Percentiles rank a stretch among this genome's conserved stretches.
These are phyloP conservation scores for Candida germanica DNA, from an alignment of 805 yeast genomes.

Conservation along the genomic window DNA sequence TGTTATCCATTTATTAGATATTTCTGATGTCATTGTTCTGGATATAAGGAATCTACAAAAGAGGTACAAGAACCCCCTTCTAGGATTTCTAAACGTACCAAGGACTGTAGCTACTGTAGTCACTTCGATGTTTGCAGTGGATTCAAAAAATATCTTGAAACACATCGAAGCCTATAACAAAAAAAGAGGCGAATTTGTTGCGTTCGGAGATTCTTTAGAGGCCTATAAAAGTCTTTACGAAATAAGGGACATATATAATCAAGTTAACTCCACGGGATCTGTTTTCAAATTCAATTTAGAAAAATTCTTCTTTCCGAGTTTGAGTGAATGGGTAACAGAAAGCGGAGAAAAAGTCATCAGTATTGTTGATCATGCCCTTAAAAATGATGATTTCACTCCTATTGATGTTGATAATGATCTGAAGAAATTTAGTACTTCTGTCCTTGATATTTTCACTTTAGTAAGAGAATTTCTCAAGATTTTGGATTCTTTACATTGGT, in stretches of 20 bases:
- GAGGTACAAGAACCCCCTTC: conserved; percentile 56
- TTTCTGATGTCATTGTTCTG: conserved; percentile 51
- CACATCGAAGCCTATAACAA: conserved; percentile 45
- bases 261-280: conserved; percentile 40
- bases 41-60: conserved; percentile 53
- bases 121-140: conserved; percentile 53
- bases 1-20: conserved; percentile 52
- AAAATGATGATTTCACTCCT: conserved; percentile 56
- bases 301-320: conserved; percentile 42
- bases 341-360: conserved; percentile 45
- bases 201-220: conserved; percentile 56
- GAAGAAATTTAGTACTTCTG: conserved; percentile 55
- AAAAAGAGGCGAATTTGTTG: conserved; percentile 30
- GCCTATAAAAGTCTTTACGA: conserved; percentile 53
- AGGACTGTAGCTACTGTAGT: conserved; percentile 46
- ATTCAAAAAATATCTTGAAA: conserved; percentile 47
- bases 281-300: conserved; percentile 56
- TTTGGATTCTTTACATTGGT: conserved; percentile 65
- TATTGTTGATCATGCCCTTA: conserved; percentile 54
- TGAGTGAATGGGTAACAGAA: conserved; percentile 38
- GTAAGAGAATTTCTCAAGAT: conserved; percentile 55
- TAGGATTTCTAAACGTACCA: conserved; percentile 55
- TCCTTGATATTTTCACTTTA: conserved; percentile 63
- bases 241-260: conserved; percentile 49
- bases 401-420: conserved; percentile 41